phyloP scores from a whole-genome alignment of 345 rosid genomes.

The Camelina hispida region DNA sequence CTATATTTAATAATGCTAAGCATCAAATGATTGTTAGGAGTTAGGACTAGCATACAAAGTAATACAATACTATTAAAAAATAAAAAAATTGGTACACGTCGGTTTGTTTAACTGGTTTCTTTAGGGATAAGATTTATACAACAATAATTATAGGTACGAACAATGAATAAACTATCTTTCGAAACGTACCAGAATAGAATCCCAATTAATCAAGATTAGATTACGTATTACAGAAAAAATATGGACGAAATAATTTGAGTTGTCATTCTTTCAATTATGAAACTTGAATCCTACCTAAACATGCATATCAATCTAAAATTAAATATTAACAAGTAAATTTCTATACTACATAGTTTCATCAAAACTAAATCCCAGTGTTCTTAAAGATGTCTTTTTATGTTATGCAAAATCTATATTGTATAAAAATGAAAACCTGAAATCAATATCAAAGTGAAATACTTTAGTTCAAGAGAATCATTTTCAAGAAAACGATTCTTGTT shows the following conservation, averaged over 20 bases:
- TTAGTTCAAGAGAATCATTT: not conserved
- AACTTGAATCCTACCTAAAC: not conserved
- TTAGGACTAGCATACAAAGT: not conserved
- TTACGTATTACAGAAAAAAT: not conserved
- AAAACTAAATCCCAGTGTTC: not conserved
- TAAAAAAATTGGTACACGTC: not conserved
- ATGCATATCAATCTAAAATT: constrained; percentile 1
- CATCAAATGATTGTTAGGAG: constrained; percentile 26
- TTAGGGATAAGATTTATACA: not conserved
- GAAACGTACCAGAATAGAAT: not conserved
- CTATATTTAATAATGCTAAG: constrained; percentile 6
- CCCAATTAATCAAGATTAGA: not conserved
- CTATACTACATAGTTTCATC: not conserved
- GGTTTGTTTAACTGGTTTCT: constrained; percentile 21
- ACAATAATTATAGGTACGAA: constrained; percentile 4
- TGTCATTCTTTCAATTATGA: constrained; percentile 5
- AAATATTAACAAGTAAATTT: not conserved
- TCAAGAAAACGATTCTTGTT: not conserved
- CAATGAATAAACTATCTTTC: not conserved
- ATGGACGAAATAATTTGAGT: not conserved
- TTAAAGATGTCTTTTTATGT: not conserved
- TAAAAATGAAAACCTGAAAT: not conserved
- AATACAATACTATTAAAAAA: constrained; percentile 6
- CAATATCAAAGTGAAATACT: not conserved
- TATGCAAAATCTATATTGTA: not conserved